Percentiles rank a stretch among this genome's conserved stretches.
These are phyloP conservation scores for Fusarium longipes DNA, from an alignment of 2,329 filamentous ascomycete species.

Conservation along the genomic window DNA sequence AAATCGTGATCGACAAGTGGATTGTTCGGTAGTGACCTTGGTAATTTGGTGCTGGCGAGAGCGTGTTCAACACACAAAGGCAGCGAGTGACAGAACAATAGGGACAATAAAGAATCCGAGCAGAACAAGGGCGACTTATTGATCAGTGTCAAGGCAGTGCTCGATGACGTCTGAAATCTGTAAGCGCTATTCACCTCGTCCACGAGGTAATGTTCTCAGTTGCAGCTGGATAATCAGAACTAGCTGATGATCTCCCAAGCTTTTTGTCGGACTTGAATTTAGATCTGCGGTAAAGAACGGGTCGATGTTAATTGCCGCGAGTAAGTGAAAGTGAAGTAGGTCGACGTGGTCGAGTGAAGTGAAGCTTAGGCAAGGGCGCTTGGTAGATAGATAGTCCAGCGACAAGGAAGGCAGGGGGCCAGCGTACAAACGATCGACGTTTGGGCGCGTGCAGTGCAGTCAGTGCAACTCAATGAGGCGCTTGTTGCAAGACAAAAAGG, in stretches of 20 bases:
- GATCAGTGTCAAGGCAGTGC: slow-evolving; percentile 4
- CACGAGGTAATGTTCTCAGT: slow-evolving; percentile 30
- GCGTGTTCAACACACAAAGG: slow-evolving; percentile 41
- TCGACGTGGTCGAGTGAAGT: not conserved
- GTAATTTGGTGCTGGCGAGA: slow-evolving; percentile 14
- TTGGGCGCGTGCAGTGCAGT: slow-evolving; percentile 26
- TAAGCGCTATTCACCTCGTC: slow-evolving; percentile 33
- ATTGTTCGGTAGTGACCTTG: slow-evolving; percentile 25
- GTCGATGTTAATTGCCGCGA: slow-evolving; percentile 23
- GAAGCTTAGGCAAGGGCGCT: slow-evolving; percentile 17
- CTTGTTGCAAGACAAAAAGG: slow-evolving; percentile 28
- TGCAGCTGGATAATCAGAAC: slow-evolving; percentile 29
- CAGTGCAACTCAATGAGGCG: slow-evolving; percentile 23
- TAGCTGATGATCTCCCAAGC: slow-evolving; percentile 28
- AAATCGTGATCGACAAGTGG: slow-evolving; percentile 30
- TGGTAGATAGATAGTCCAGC: slow-evolving; percentile 2
- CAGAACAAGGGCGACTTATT: slow-evolving; percentile 26
- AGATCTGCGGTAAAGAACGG: slow-evolving; percentile 32
- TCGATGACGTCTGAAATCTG: slow-evolving; percentile 15
- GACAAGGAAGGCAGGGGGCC: slow-evolving; percentile 13
- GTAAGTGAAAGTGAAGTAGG: slow-evolving; percentile 2
- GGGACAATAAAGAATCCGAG: slow-evolving; percentile 24
- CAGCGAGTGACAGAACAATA: slow-evolving; percentile 7
- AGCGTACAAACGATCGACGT: slow-evolving; percentile 36
- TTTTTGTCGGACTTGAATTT: slow-evolving; percentile 16